Evolutionary conservation across 345 rosid genomes (phyloP).

Genomic region (Passiflora organensis): DNA sequence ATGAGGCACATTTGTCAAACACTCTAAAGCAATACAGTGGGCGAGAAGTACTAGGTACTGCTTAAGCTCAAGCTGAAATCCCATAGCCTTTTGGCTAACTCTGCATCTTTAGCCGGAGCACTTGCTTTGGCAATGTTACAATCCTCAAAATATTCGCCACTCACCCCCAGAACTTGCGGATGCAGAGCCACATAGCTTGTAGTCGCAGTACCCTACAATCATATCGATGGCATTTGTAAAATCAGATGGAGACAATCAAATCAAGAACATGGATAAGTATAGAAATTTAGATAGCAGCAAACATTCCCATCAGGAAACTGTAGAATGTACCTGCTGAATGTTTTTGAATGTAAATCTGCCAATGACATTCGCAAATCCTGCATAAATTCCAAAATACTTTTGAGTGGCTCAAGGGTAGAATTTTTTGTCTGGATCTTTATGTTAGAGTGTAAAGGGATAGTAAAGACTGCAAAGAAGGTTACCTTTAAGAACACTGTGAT

Average conservation of each 20-base stretch:
- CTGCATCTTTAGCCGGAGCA: slow-evolving; percentile 38
- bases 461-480: no score
- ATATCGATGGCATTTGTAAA: background rate
- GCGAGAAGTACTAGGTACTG: slow-evolving; percentile 4
- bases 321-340: slow-evolving; percentile 40
- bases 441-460: no score
- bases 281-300: background rate
- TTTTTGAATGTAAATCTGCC: slow-evolving; percentile 40
- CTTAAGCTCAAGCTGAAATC: slow-evolving; percentile 55
- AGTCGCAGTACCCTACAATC: slow-evolving; percentile 66
- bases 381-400: slow-evolving; percentile 17
- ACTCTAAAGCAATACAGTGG: no score
- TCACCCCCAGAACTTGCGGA: slow-evolving; percentile 59
- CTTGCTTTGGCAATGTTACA: slow-evolving; percentile 41
- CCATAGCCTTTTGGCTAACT: slow-evolving; percentile 59
- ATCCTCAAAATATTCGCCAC: slow-evolving; percentile 52
- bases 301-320: background rate
- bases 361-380: slow-evolving; percentile 33
- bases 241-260: background rate
- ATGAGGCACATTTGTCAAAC: no score
- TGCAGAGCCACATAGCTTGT: slow-evolving; percentile 71
- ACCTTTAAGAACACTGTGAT: slow-evolving; percentile 35
- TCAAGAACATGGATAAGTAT: background rate
- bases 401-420: no score
- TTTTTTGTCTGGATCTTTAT: no score